These are phyloP conservation scores for Astrocystis sublimbata DNA, from an alignment of 495 filamentous ascomycete species.

Conservation along the genomic window DNA sequence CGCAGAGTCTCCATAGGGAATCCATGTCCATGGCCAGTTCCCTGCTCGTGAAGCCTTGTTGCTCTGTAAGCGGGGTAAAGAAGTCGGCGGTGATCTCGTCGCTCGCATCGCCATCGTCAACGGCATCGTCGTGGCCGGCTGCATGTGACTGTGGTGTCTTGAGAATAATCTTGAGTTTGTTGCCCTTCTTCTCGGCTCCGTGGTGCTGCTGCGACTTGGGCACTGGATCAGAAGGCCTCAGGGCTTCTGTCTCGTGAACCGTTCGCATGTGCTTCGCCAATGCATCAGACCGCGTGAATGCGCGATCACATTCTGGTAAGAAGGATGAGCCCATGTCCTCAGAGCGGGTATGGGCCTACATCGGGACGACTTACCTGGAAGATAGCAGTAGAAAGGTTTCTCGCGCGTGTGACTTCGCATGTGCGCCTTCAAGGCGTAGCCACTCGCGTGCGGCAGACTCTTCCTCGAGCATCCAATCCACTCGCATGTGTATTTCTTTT, in stretches of 20 bases:
- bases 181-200: conserved; percentile 53
- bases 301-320: conserved; percentile 85
- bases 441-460: conserved; percentile 87
- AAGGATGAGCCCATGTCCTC: conserved; percentile 1
- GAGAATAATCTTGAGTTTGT: conserved; percentile 66
- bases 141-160: conserved; percentile 57
- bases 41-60: conserved; percentile 67
- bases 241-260: conserved; percentile 93
- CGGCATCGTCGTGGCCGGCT: conserved; percentile 54
- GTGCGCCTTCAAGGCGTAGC: conserved; percentile 92
- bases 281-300: conserved; percentile 95
- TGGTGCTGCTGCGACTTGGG: conserved; percentile 68
- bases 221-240: conserved; percentile 84
- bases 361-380: conserved; percentile 69
- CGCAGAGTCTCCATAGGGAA: conserved; percentile 71
- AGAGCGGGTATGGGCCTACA: background rate
- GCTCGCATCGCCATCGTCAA: conserved; percentile 53
- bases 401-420: conserved; percentile 97
- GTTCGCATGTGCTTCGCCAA: conserved; percentile 98
- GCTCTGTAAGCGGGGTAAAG: conserved; percentile 54
- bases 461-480: conserved; percentile 88
- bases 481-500: conserved; percentile 81
- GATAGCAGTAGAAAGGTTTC: conserved; percentile 94
- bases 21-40: conserved; percentile 70
- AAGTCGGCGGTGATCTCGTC: conserved; percentile 48